Base-by-base conservation (phyloP, 106 monocot genomes). In the Platanthera guangdongensis region DNA sequence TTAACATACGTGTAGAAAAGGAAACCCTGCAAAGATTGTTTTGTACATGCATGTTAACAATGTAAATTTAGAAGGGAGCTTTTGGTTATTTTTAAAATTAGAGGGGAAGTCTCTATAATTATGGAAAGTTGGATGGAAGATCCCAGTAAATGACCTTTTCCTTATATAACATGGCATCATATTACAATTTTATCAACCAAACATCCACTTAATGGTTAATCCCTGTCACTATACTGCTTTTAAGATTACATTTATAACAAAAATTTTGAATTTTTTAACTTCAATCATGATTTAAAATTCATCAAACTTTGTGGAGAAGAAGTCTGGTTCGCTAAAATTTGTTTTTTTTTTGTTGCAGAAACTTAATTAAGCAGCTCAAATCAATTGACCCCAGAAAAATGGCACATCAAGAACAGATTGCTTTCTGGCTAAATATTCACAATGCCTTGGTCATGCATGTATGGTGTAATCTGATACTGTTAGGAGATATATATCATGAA, bases 381-480 rank as follows among this genome's bases (percentile, higher is more conserved):
- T 72, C 71, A 54, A 77, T 92, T 55, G 84, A 95, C 62, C 95
- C 95, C 52, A 85, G 55, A 53, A 88, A 85, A 59, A 76, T 95
- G 90, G 48, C 18, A 15, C 80, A 82, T 68, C 80, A 85, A 9
- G 89, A 92, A 67, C 88, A 92, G 77, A 84, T 95, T 28, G 85
- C 88, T 45, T 95, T 95, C 72, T 95, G 95, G 95, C 88, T 95
- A 50, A 95, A 95, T 75, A 84, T 95, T 57, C 92, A 95, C 72
- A 95, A 95, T 81, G 90, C 95, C 19, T 79, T 95, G 75, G 88
- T 92, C 52, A 95, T 92, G 95, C 95, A 95, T 82, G 95, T 95
- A 92, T 16, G 95, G 21, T 57, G 48, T 18, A 9, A 45, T 51
- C 12, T 52, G 10, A 21, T 54, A 30, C 3, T 59, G 59, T 8